A percentile compares a stretch with the other conserved stretches of the same genome.
Evolutionary conservation across 352 stramenopile species (phyloP).

Genomic region (Globisporangium abappressorium): DNA sequence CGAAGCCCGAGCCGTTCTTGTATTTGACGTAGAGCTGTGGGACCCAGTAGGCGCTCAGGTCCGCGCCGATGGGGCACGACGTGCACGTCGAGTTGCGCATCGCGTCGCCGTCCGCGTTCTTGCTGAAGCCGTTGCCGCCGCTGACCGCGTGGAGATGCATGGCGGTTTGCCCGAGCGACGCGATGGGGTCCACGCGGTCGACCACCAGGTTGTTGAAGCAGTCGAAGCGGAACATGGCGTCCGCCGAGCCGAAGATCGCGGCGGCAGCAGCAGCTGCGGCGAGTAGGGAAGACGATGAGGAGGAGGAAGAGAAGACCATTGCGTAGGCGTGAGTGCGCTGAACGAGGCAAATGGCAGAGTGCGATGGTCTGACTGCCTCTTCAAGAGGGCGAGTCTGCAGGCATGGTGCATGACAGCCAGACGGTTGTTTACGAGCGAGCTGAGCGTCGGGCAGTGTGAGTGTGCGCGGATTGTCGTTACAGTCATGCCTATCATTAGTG

Average conservation of each 20-base stretch:
- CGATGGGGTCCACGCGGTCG: conserved; percentile 47
- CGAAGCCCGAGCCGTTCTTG: conserved; percentile 55
- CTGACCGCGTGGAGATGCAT: conserved; percentile 43
- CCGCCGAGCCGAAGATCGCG: background rate
- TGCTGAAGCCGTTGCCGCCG: conserved; percentile 51
- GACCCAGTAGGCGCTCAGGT: conserved; percentile 53
- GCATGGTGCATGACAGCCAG: background rate
- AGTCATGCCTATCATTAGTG: too few relatives aligned
- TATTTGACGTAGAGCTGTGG: conserved; percentile 49
- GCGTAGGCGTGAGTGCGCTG: background rate
- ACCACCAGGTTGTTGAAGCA: conserved; percentile 59
- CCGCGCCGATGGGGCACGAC: conserved; percentile 44
- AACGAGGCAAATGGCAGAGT: conserved; percentile 1
- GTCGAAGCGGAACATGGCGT: conserved; percentile 44
- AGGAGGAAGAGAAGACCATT: background rate
- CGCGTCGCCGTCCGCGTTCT: conserved; percentile 29
- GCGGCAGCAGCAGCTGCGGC: background rate
- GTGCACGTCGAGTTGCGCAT: conserved; percentile 46
- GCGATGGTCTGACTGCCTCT: background rate
- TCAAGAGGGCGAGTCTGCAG: background rate
- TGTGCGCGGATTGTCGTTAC: conserved; percentile 7
- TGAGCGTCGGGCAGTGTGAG: background rate
- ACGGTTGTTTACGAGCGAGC: background rate
- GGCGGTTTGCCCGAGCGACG: conserved; percentile 21
- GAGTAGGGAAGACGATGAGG: background rate